Base-by-base conservation (phyloP, 2,329 filamentous ascomycete genomes). In the Aspergillus sp. region DNA sequence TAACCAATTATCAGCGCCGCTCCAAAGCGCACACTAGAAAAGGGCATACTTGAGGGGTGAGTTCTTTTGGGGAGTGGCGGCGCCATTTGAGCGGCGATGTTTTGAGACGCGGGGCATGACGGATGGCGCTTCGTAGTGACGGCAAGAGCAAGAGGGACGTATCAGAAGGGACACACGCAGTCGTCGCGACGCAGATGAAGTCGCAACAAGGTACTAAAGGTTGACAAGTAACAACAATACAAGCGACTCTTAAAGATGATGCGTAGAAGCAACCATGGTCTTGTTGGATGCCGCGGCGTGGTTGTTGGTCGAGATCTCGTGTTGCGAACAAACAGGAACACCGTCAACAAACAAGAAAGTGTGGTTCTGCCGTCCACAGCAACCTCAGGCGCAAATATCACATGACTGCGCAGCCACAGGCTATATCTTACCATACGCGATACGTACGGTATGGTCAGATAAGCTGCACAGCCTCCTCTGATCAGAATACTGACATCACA, bases 81-180 rank as follows among this genome's bases (percentile, higher is more conserved):
- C 75, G 57, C 80, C 78, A 69, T 81, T 81, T 60, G 80, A 78
- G 69, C 75, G 77, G 66, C 76, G 78, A 69, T 78, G 80, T 65
- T 78, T 78, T 51, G 76, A 74, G 59, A 85, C 81, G 76, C 85
- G 83, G 77, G 85, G 83, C 85, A 87, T 87, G 64, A 64, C 76
- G 69, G 56, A 67, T 67, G 62, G 19, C 38, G 43, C 48, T 67
- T 57, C 68, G 60, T 64, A 65, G 65, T 34, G 54, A 64, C 38
- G 54, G 47, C 49, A 48, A 54, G 54, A 61, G 45, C 65, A 65
- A 70, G 69, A 70, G 25, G 25, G 67, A 66, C 66, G 45, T 61
- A 54, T 22, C 31, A 49, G 19, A 22, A 34, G 34, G 51, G 53
- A 66, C 57, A 34, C 54, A 23, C 52, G 55, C 43, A 43, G 51